A percentile compares a stretch with the other conserved stretches of the same genome.
These are phyloP conservation scores for Cymbopogon citratus DNA, from an alignment of 176 grass and related monocot species.

Conservation along the genomic window DNA sequence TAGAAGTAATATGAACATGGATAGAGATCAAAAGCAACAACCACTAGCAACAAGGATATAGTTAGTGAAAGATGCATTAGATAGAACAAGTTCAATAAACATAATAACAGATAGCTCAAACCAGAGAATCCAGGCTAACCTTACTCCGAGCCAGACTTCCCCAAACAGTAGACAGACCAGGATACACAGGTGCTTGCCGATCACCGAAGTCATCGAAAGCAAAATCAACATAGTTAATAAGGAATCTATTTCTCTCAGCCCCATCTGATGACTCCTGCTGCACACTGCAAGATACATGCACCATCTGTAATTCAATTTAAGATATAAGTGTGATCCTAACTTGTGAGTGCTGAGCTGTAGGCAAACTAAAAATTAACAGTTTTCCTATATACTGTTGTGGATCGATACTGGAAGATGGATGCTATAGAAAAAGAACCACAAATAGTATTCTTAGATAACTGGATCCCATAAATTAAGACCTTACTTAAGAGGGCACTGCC, in stretches of 20 bases:
- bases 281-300: slow-evolving; percentile 53
- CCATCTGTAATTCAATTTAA: slow-evolving; percentile 19
- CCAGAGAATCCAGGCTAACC: slow-evolving; percentile 40
- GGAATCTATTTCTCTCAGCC: slow-evolving; percentile 90
- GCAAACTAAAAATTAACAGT: neutral
- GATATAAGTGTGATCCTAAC: neutral
- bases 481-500: neutral
- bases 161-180: slow-evolving; percentile 99
- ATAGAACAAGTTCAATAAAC: slow-evolving; percentile 5
- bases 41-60: neutral
- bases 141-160: slow-evolving; percentile 98
- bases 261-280: slow-evolving; percentile 98
- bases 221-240: slow-evolving; percentile 97
- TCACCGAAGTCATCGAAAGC: slow-evolving; percentile 89
- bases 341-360: neutral
- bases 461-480: slow-evolving; percentile 6
- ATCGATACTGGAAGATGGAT: neutral
- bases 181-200: slow-evolving; percentile 83
- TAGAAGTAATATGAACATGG: neutral
- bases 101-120: slow-evolving; percentile 26
- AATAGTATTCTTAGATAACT: neutral
- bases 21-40: slow-evolving; percentile 1
- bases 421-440: neutral
- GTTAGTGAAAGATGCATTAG: neutral
- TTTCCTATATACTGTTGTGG: neutral